Evolutionary conservation across 2,329 filamentous ascomycete species (phyloP), one percentile per base, ranked within the genome.

Genomic region (Scedosporium dehoogii): DNA sequence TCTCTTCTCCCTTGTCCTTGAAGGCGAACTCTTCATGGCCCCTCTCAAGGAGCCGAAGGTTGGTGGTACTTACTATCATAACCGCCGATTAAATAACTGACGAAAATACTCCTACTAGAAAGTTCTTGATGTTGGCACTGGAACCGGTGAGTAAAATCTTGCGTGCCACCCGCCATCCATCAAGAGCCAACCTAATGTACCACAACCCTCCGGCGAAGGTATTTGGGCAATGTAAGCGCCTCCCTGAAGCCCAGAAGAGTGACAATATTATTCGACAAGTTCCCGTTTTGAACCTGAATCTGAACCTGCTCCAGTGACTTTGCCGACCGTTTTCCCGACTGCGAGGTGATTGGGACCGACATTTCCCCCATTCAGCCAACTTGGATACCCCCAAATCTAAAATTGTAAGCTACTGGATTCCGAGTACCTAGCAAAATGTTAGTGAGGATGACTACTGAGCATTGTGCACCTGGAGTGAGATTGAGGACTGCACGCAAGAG

Each of bases 401-500:
- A 55, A 16, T 55, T 55, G 51, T 55, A 55, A 53, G 44, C 14
- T 6, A n/a, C 7, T 12, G 4, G n/a, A n/a, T n/a, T n/a, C 10
- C 9, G 21, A 21, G 14, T 10, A 21, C 48, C 23, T 3, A 21
- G 44, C 5, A 46, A 53, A 21, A 6, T 4, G 18, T 21, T 21
- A 2, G 48, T 12, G 23, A 12, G 48, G 21, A 2, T 25, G 4
- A 12, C 4, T n/a, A 53, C 16, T 53, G 48, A 46, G 14, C 14
- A 6, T 53, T 53, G 48, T 4, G n/a, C 27, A 12, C 4, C 3
- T 21, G 23, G 62, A 64, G 68, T 44, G 33, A 86, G 63, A 80
- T 88, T 53, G 85, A 86, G 68, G 83, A 87, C 67, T 79, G 81
- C 42, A 80, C 81, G 66, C 75, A 67, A n/a, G 72, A 73, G 1